Evolutionary conservation across 2,329 filamentous ascomycete genomes (phyloP).

Genomic region (Hymenoscyphus repandus): DNA sequence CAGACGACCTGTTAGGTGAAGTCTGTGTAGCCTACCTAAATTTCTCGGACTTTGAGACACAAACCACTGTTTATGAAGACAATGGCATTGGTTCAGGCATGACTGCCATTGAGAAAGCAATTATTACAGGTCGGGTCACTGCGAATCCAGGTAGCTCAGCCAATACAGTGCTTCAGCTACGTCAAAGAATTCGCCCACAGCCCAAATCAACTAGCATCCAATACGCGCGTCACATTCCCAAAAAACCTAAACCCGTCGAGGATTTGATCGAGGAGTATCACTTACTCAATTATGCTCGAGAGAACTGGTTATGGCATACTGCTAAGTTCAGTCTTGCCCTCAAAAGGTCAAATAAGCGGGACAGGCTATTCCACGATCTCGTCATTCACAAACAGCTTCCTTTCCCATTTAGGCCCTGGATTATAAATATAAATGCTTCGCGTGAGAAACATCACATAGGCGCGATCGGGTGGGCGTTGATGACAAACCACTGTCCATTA

Average conservation of each 20-base stretch:
- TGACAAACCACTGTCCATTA: constrained; percentile 6
- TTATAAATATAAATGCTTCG: not conserved
- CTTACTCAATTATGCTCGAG: not conserved
- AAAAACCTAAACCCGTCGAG: too few species aligned
- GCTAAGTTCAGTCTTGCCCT: not conserved
- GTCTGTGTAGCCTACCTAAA: constrained; percentile 9
- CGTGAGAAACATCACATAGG: not conserved
- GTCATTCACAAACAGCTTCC: constrained; percentile 1
- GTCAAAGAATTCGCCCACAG: too few species aligned
- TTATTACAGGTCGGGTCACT: not conserved
- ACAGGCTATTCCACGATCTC: too few species aligned
- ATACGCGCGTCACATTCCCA: too few species aligned
- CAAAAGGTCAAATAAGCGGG: not conserved
- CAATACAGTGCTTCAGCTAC: too few species aligned
- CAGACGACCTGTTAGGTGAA: constrained; percentile 4
- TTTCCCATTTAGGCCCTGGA: constrained; percentile 12
- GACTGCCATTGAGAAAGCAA: not conserved
- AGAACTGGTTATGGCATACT: not conserved
- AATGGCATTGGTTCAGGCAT: not conserved
- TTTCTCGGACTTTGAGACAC: constrained; percentile 9
- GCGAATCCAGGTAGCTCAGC: not conserved
- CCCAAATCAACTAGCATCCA: too few species aligned
- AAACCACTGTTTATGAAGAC: constrained; percentile 4
- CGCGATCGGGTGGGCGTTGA: constrained; percentile 11
- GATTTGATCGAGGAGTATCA: too few species aligned